Evolutionary conservation across 148 eudicot species (phyloP).

Genomic region (Spergularia marina): DNA sequence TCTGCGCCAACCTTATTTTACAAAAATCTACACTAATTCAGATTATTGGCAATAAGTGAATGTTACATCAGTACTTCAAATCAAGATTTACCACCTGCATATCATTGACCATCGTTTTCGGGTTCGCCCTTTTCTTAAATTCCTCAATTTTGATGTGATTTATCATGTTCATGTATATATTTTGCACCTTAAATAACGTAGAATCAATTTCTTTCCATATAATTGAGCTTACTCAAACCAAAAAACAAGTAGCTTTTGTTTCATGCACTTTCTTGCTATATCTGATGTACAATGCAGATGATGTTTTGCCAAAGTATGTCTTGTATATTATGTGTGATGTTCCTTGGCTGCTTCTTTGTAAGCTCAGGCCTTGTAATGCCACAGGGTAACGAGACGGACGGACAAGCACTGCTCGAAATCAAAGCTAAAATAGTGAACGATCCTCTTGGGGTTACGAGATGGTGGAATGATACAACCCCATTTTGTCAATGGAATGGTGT

Average conservation of each 20-base stretch:
- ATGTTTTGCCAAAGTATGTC: too few relatives aligned
- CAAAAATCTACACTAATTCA: background rate
- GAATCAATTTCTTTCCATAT: background rate
- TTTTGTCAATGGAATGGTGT: conserved; percentile 22
- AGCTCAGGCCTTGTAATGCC: background rate
- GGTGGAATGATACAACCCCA: conserved; percentile 18
- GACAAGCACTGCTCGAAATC: conserved; percentile 9
- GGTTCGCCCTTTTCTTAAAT: background rate
- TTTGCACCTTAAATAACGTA: background rate
- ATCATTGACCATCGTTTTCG: background rate
- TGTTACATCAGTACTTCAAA: background rate
- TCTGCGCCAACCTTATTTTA: background rate
- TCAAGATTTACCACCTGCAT: background rate
- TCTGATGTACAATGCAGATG: too few relatives aligned
- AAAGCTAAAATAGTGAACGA: conserved; percentile 16
- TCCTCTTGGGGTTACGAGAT: conserved; percentile 14
- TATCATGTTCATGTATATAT: background rate
- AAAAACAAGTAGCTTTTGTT: background rate
- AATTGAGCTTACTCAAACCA: too few relatives aligned
- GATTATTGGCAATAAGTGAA: background rate
- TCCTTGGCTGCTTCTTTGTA: background rate
- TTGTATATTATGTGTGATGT: too few relatives aligned
- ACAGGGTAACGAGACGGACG: conserved; percentile 11
- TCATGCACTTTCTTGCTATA: background rate
- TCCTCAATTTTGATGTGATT: background rate